These are phyloP conservation scores for Spiromyces aspiralis DNA, from an alignment of 371 early-diverging fungal genomes.

Conservation along the genomic window DNA sequence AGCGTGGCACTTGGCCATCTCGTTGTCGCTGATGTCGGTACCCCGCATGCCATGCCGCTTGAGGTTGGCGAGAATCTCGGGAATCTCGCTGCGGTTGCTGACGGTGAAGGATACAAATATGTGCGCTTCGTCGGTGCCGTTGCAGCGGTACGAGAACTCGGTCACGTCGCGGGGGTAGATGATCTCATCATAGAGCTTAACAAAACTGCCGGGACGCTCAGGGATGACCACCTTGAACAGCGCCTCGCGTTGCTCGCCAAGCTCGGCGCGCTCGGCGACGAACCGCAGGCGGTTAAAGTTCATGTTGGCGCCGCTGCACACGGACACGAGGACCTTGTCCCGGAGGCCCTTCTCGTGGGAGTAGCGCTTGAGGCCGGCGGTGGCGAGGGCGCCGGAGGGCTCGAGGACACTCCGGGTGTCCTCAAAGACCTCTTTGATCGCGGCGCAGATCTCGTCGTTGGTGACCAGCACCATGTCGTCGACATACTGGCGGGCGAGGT, in stretches of 20 bases:
- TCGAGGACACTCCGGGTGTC: conserved; percentile 89
- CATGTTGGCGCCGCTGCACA: conserved; percentile 91
- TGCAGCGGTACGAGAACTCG: conserved; percentile 85
- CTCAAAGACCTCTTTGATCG: conserved; percentile 95
- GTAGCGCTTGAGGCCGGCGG: conserved; percentile 83
- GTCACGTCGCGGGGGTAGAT: conserved; percentile 75
- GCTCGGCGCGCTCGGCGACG: conserved; percentile 83
- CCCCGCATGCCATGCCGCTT: conserved; percentile 42
- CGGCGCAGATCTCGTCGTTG: conserved; percentile 95
- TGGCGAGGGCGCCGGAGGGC: conserved; percentile 81
- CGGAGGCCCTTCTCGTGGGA: conserved; percentile 28
- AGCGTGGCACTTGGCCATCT: conserved; percentile 88
- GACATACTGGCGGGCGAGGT: conserved; percentile 43
- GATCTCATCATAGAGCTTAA: conserved; percentile 46
- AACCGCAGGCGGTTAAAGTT: conserved; percentile 92
- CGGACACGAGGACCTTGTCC: conserved; percentile 45
- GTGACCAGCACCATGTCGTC: conserved; percentile 78
- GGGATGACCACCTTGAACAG: conserved; percentile 82
- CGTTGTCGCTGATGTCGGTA: conserved; percentile 73
- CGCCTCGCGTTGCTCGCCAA: conserved; percentile 81
- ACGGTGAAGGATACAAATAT: conserved; percentile 80
- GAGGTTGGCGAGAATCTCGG: conserved; percentile 41
- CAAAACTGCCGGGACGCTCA: conserved; percentile 75
- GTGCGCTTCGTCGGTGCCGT: conserved; percentile 54
- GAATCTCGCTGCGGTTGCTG: conserved; percentile 44